Evolutionary conservation across 2,329 filamentous ascomycete genomes (phyloP).

Genomic region (Teratosphaeria epicoccoides): DNA sequence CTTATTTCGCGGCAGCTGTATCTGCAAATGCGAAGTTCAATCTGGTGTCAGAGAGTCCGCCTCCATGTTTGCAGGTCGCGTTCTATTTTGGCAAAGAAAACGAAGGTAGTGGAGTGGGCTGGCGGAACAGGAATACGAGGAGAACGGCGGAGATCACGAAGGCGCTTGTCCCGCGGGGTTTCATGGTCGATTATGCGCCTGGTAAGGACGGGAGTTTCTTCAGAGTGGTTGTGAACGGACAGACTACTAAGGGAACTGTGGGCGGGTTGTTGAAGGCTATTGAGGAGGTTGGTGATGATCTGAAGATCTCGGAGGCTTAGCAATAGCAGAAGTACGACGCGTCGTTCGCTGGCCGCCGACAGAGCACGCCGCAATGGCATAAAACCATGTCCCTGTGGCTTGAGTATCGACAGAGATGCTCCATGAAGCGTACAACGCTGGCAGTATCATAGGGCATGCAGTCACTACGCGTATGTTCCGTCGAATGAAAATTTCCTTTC

Average conservation of each 20-base stretch:
- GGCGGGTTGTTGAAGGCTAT: constrained; percentile 53
- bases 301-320: not conserved
- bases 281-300: constrained; percentile 32
- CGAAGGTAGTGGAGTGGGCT: constrained; percentile 33
- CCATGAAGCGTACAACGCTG: too few relatives aligned
- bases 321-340: too few relatives aligned
- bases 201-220: constrained; percentile 56
- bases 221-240: constrained; percentile 56
- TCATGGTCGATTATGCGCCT: constrained; percentile 60
- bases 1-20: constrained; percentile 55
- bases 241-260: constrained; percentile 49
- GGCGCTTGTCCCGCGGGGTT: constrained; percentile 47
- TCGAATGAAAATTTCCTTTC: constrained; percentile 37
- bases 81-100: constrained; percentile 66
- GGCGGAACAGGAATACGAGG: constrained; percentile 40
- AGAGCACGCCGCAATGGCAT: too few relatives aligned
- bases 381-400: too few relatives aligned
- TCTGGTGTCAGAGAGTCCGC: constrained; percentile 63
- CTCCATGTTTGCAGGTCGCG: constrained; percentile 86
- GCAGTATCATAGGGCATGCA: not conserved
- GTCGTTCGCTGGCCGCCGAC: too few relatives aligned
- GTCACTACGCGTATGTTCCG: constrained; percentile 27
- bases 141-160: constrained; percentile 46
- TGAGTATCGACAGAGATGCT: too few relatives aligned
- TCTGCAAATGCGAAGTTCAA: constrained; percentile 49